Conservation (phyloP, 2,329 filamentous ascomycete species). For the Blastomyces gilchristii region DNA sequence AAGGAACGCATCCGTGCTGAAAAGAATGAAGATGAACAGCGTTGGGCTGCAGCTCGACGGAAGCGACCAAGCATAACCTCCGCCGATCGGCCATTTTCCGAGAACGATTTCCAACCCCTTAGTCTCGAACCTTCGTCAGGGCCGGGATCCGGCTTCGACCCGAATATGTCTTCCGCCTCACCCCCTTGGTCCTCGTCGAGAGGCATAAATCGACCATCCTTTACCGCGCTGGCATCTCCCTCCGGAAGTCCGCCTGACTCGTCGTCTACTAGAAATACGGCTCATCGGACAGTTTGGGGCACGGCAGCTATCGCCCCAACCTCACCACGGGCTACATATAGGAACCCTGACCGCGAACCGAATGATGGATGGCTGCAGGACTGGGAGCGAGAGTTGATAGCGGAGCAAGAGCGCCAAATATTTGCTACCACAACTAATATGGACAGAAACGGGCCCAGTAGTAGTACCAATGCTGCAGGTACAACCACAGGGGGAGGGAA, state of each 20-base stretch:
- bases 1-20: slow-evolving; percentile 75
- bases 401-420: slow-evolving; percentile 17
- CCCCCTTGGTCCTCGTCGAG: slow-evolving; percentile 33
- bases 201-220: slow-evolving; percentile 27
- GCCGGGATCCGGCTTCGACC: slow-evolving; percentile 20
- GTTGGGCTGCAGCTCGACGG: slow-evolving; percentile 58
- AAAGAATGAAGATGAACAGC: slow-evolving; percentile 60
- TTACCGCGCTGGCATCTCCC: slow-evolving; percentile 56
- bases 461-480: neutral
- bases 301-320: slow-evolving; percentile 55
- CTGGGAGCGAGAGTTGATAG: slow-evolving; percentile 62
- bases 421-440: slow-evolving; percentile 6
- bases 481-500: slow-evolving; percentile 32
- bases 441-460: neutral
- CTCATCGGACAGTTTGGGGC: slow-evolving; percentile 75
- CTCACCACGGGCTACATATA: slow-evolving; percentile 45
- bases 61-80: slow-evolving; percentile 43
- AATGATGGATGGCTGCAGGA: slow-evolving; percentile 83
- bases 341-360: slow-evolving; percentile 28
- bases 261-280: neutral
- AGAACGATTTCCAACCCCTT: slow-evolving; percentile 57
- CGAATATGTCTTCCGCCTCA: slow-evolving; percentile 30
- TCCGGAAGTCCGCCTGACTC: slow-evolving; percentile 68
- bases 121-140: slow-evolving; percentile 22
- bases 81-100: slow-evolving; percentile 41